phyloP scores from a whole-genome alignment of 176 grass and related monocot genomes.

The Lolium rigidum region DNA sequence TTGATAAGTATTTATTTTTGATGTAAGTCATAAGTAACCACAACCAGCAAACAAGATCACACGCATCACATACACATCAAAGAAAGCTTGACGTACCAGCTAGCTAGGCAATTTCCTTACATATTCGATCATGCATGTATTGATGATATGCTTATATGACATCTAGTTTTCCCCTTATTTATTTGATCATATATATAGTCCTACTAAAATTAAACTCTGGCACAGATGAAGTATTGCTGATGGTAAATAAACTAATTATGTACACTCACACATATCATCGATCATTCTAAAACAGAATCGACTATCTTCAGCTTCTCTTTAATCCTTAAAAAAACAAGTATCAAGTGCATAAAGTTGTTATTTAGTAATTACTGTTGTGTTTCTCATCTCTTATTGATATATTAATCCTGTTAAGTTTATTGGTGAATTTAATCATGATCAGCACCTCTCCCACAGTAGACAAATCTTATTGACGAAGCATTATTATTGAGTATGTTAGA shows the following conservation, averaged over 20 bases:
- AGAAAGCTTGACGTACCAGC: conserved; percentile 32
- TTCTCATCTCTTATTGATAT: conserved; percentile 1
- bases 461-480: conserved; percentile 20
- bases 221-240: too few species aligned
- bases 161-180: neutral
- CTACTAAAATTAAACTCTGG: neutral
- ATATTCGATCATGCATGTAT: neutral
- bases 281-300: neutral
- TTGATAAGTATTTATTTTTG: neutral
- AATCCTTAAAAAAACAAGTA: neutral
- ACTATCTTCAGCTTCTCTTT: neutral
- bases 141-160: conserved; percentile 12
- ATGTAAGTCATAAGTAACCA: too few species aligned
- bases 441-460: neutral
- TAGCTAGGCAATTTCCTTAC: conserved; percentile 27
- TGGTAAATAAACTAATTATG: too few species aligned
- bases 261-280: neutral
- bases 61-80: neutral
- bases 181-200: neutral
- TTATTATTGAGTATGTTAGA: conserved; percentile 22
- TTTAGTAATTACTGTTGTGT: neutral
- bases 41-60: too few species aligned
- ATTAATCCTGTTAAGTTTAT: neutral
- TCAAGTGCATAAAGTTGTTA: too few species aligned
- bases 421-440: neutral